Evolutionary conservation across 345 rosid genomes (phyloP).

Genomic region (Aegle marmelos): DNA sequence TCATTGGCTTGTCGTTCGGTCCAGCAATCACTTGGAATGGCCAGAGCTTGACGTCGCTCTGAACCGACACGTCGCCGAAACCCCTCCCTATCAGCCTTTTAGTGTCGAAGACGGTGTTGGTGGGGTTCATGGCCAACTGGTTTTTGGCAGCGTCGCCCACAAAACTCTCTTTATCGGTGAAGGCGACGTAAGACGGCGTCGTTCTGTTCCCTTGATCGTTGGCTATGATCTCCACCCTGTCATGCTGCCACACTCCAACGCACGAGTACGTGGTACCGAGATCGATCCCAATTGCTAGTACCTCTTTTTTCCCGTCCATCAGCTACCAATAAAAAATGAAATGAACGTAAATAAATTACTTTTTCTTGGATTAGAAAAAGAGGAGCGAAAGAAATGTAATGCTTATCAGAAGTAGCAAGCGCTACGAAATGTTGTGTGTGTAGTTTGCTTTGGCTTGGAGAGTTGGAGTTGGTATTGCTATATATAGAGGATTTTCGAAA

Average conservation of each 20-base stretch:
- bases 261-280: constrained; percentile 55
- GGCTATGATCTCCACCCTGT: constrained; percentile 53
- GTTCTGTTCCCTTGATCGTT: constrained; percentile 50
- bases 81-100: constrained; percentile 65
- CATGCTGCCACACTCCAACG: constrained; percentile 55
- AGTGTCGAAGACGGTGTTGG: constrained; percentile 46
- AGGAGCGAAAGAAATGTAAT: no score
- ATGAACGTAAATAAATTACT: not conserved
- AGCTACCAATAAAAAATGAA: not conserved
- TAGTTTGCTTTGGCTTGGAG: not conserved
- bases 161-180: constrained; percentile 41
- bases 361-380: not conserved
- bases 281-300: constrained; percentile 52
- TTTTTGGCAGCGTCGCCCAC: constrained; percentile 58
- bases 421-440: not conserved
- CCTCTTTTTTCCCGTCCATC: constrained; percentile 49
- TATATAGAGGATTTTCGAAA: not conserved
- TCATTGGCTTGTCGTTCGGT: constrained; percentile 57
- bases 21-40: constrained; percentile 56
- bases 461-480: not conserved
- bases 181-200: constrained; percentile 51
- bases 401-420: no score
- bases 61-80: constrained; percentile 48
- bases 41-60: constrained; percentile 52
- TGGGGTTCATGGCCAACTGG: constrained; percentile 51